A percentile compares a stretch with the other conserved stretches of the same genome.
phyloP scores from a whole-genome alignment of 2,329 filamentous ascomycete genomes.

The Hymenoscyphus fraxineus region DNA sequence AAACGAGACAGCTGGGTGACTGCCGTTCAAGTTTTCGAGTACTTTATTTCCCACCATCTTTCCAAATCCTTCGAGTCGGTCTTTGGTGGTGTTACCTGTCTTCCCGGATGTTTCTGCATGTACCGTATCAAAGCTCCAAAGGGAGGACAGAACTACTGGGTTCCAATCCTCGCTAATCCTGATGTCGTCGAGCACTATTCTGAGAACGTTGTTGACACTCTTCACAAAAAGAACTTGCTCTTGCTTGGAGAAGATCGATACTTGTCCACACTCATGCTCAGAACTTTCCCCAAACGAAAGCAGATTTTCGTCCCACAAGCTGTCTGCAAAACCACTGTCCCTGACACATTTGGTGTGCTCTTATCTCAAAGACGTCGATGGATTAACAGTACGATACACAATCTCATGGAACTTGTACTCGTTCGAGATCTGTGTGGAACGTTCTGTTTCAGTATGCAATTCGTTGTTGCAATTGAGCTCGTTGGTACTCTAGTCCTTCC shows the following conservation, averaged over 20 bases:
- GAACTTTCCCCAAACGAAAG: conserved; percentile 98
- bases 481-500: conserved; percentile 92
- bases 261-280: conserved; percentile 93
- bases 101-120: conserved; percentile 99
- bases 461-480: conserved; percentile 92
- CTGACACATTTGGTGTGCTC: conserved; percentile 85
- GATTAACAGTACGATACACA: conserved; percentile 99
- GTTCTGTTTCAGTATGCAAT: conserved; percentile 99
- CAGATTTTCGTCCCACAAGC: conserved; percentile 98
- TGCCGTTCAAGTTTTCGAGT: conserved; percentile 98
- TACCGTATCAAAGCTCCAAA: conserved; percentile 99
- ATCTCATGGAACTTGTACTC: conserved; percentile 93
- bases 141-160: conserved; percentile 98
- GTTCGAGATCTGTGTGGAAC: conserved; percentile 96
- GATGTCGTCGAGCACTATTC: conserved; percentile 99
- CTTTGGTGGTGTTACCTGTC: conserved; percentile 97
- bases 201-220: conserved; percentile 95
- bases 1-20: conserved; percentile 93
- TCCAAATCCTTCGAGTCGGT: conserved; percentile 97
- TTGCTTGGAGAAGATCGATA: conserved; percentile 92
- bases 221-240: conserved; percentile 96
- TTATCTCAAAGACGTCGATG: conserved; percentile 93
- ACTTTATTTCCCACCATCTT: conserved; percentile 97
- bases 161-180: conserved; percentile 95
- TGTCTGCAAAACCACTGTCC: conserved; percentile 97